Evolutionary conservation across 2,329 filamentous ascomycete species (phyloP), one percentile per base, ranked within the genome.

Genomic region (Aspergillus viridinutans): DNA sequence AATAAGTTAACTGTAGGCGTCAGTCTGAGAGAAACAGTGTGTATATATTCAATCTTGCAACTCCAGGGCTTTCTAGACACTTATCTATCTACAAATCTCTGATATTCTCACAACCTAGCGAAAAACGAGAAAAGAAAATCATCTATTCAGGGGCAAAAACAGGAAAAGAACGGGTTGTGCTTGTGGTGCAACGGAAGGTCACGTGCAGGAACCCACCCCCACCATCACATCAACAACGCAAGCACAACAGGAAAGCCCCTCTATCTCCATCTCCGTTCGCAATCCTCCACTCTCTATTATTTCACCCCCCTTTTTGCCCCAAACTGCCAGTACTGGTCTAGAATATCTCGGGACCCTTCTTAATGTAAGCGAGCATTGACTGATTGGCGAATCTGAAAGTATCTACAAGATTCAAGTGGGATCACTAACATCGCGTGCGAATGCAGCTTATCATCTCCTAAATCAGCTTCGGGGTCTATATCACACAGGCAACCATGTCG

Each of bases 231-330:
- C 55, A 55, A 57, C 58, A 61, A 52, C 60, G 60, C 59, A 65
- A 66, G 62, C 62, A 62, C 65, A 71, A 70, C 66, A 28, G 20
- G 58, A 63, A 63, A 70, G 69, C 70, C 69, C 69, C 70, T 72
- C 70, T 69, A 67, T 71, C 66, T 70, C 61, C 63, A 64, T 59
- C 59, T 58, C 57, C 49, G 48, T 59, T 56, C 50, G 35, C 40
- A 52, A 52, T 53, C 54, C 58, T 53, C 60, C 49, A 56, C 52
- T 49, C 49, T 56, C 56, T 58, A 56, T 49, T 59, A 55, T 58
- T 54, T 53, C 55, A 49, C 48, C 57, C 56, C 58, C 61, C 55
- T 51, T 35, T 35, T 25, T 38, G 56, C 49, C 52, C 23, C 52
- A 45, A 53, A 55, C 49, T 32, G 32, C 20, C 23, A 20, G 4